Base-by-base conservation (phyloP, 352 stramenopile species). In the Blastocystis sp. region DNA sequence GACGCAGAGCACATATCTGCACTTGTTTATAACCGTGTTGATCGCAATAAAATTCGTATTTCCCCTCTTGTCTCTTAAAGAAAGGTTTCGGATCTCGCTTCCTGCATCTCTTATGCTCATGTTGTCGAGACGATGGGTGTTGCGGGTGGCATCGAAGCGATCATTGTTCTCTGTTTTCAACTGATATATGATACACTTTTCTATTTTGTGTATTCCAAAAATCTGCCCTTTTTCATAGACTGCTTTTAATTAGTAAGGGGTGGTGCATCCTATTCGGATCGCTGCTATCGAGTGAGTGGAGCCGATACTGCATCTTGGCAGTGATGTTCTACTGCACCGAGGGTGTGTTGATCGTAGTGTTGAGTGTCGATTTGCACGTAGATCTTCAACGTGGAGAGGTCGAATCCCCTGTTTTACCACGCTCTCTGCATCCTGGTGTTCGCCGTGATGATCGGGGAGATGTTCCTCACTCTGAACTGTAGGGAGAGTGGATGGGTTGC, bases 181-280 rank as follows among this genome's bases (percentile, higher is more conserved):
- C 68, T 79, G n/a, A 37, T 79, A 1, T 68, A 68, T 7, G 59
- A 68, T 29, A 68, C 59, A 6, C 59, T 68, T 9, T 68, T 68
- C 59, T 39, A 39, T 29, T 68, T 68, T 37, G 59, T 68, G 59
- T 68, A 37, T 37, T 3, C 59, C 11, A 20, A 20, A 29, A 23
- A 29, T 23, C n/a, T 2, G 1, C 11, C 11, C 11, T 68, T 29
- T 15, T 37, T 23, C n/a, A 29, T 26, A 68, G 59, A 23, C 7
- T 68, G 7, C 23, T 79, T n/a, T 20, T 79, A 20, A 15, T 79
- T n/a, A 62, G 7, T 8, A 79, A 79, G 34, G 68, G 68, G 3
- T 79, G 68, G 68, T 79, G 68, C 18, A 45, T 79, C 7, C 23
- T 79, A 23, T 79, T 62, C 53, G 37, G 23, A 26, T 79, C 68